Base-by-base conservation (phyloP, 2,329 filamentous ascomycete species). In the Nemania sp. region DNA sequence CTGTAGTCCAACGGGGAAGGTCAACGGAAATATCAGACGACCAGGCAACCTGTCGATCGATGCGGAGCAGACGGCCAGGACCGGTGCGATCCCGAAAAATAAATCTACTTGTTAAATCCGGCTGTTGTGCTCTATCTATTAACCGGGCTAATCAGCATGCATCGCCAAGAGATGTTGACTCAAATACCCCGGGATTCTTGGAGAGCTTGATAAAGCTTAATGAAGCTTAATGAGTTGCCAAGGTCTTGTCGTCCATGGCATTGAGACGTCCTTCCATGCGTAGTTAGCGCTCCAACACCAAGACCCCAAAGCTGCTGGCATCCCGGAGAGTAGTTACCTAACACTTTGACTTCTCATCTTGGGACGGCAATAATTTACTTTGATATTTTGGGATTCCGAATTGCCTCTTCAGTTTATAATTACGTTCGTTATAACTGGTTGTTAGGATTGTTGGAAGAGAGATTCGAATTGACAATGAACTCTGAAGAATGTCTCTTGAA, bases 221-320 rank as follows among this genome's bases (percentile, higher is more conserved):
- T 66, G 62, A 64, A 66, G 62, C 66, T 70, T 69, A 58, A 68
- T 54, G 51, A 56, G 27, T 63, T 62, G 66, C 66, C 69, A 70
- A 70, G 68, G 20, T 18, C 51, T 66, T 62, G 54, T 15, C 45
- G 35, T 49, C 26, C 61, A 24, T 54, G 27, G 53, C 45, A 59
- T 52, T 56, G 38, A 15, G 24, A 62, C 65, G 64, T 52, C 68
- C 68, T 70, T 70, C 68, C 65, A 52, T 43, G 64, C 62, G 57
- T 38, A 67, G 68, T 63, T 68, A 70, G 68, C 65, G 61, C 63
- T 59, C 38, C 47, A 64, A 52, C 56, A 56, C 47, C 35, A 43
- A 29, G 51, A 49, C 24, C 32, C 49, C 32, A 41, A 66, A n/a
- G 18, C 27, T 53, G 38, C 29, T 26, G 11, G 54, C 43, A 49